These are phyloP conservation scores for Gastrolobium villosum DNA, from an alignment of 306 rosid species.

Conservation along the genomic window DNA sequence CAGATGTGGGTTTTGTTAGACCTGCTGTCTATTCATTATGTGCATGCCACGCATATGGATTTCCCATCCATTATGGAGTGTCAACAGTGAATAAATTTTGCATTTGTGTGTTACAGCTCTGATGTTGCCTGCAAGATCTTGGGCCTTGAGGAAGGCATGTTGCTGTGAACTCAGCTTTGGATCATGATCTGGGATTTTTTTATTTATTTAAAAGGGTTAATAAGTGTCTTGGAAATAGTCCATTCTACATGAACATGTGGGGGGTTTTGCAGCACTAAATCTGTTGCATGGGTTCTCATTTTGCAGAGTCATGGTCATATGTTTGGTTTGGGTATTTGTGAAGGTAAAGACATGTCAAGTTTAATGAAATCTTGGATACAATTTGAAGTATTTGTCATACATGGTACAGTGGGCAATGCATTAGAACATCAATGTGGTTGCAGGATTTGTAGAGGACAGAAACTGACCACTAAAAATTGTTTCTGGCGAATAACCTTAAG, in stretches of 20 bases:
- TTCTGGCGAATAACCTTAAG: constrained; percentile 42
- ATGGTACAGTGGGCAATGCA: constrained; percentile 18
- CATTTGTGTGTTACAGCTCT: constrained; percentile 97
- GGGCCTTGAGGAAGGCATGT: constrained; percentile 92
- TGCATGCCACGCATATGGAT: constrained; percentile 62
- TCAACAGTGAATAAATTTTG: constrained; percentile 75
- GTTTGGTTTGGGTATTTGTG: constrained; percentile 55
- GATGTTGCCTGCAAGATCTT: constrained; percentile 60
- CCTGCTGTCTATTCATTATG: constrained; percentile 49
- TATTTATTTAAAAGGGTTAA: constrained; percentile 60
- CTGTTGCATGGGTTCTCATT: constrained; percentile 56
- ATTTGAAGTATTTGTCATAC: constrained; percentile 39
- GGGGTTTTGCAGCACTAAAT: constrained; percentile 57
- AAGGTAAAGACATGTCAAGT: constrained; percentile 50
- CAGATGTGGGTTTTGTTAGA: constrained; percentile 43
- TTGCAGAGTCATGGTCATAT: constrained; percentile 52
- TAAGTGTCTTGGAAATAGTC: constrained; percentile 58
- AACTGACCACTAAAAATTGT: constrained; percentile 38
- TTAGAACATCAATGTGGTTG: constrained; percentile 35
- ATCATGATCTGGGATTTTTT: constrained; percentile 62
- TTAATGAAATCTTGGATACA: constrained; percentile 45
- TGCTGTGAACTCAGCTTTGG: constrained; percentile 78
- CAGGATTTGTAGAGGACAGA: constrained; percentile 44
- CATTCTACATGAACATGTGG: constrained; percentile 57
- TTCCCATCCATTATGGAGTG: constrained; percentile 64